Evolutionary conservation across 2,329 filamentous ascomycete species (phyloP), one percentile per base, ranked within the genome.

Genomic region (Diaporthe australafricana): DNA sequence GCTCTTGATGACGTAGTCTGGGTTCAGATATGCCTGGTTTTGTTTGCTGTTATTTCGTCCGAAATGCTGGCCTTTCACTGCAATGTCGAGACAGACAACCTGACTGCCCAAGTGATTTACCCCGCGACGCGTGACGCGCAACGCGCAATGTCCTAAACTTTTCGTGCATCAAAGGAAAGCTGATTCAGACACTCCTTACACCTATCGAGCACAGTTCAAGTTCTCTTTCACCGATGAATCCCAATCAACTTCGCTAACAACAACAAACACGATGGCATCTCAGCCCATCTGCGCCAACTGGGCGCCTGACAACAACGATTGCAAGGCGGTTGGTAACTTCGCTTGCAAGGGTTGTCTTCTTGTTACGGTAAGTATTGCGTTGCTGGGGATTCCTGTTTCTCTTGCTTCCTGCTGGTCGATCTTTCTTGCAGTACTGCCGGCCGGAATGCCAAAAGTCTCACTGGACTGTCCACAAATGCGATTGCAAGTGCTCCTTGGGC

Each of bases 381-480:
- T 35, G 32, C 32, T 35, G 32, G 32, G 32, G 9, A 5, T 57
- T 27, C 12, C 20, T n/a, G 11, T 12, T 27, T 11, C 16, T 20
- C 17, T 6, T 17, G 35, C 22, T 9, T n/a, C 14, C 1, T 42
- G 14, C 63, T 67, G 20, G 55, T 14, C 3, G 27, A 14, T 2
- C 16, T 14, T 27, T 14, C 6, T 22, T 4, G 16, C 35, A 67
- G 63, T 67, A 67, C 48, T 67, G 63, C 30, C 40, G 63, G 12
- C 20, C 38, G 11, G 22, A 42, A 32, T 67, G 63, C 25, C 63
- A 67, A 42, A 38, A 25, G 16, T 42, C 50, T 16, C 63, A 67
- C 48, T 67, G 63, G 63, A 40, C 16, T 9, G n/a, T 53, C 11
- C 63, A 67, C 38, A 67, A 55, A 16, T 7, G 16, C 11, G 63